Conservation (phyloP, 2,329 filamentous ascomycete species). For the Sodiomyces alkalinus region DNA sequence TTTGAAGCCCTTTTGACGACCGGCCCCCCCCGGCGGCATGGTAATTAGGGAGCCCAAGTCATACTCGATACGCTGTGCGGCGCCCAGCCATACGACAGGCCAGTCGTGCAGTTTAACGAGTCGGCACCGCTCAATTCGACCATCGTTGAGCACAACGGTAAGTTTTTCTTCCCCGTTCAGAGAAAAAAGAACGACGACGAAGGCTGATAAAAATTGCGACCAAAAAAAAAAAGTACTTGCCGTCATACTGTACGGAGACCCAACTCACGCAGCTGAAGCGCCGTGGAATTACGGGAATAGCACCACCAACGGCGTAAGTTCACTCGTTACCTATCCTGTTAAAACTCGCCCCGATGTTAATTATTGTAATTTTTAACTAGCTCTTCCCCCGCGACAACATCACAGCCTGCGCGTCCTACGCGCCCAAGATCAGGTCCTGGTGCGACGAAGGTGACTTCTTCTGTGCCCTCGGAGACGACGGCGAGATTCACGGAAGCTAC, state of each 20-base stretch:
- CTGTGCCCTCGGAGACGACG: conserved; percentile 18
- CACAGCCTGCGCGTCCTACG: conserved; percentile 19
- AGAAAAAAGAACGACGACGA: too few species aligned
- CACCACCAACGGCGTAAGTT: conserved; percentile 20
- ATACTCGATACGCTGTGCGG: conserved; percentile 22
- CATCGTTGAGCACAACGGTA: conserved; percentile 18
- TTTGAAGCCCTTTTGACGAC: conserved; percentile 1
- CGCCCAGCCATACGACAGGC: conserved; percentile 8
- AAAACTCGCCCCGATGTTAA: conserved; percentile 1
- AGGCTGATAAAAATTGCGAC: accelerated
- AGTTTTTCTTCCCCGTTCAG: conserved; percentile 5
- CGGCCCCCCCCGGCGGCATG: conserved; percentile 1
- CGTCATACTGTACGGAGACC: conserved; percentile 24
- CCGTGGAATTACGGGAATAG: conserved; percentile 22
- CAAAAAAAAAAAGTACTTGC: conserved; percentile 19
- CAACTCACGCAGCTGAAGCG: conserved; percentile 19
- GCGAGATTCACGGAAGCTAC: conserved; percentile 19
- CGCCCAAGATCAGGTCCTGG: conserved; percentile 20
- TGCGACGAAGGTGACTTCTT: conserved; percentile 26
- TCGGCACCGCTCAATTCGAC: conserved; percentile 11
- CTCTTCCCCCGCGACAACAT: conserved; percentile 20
- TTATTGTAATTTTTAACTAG: conserved; percentile 8
- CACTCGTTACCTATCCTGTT: neutral
- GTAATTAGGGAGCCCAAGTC: conserved; percentile 21
- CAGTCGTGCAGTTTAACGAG: conserved; percentile 7